Base-by-base conservation (phyloP, 2,329 filamentous ascomycete species). In the Penicillium sclerotiorum region DNA sequence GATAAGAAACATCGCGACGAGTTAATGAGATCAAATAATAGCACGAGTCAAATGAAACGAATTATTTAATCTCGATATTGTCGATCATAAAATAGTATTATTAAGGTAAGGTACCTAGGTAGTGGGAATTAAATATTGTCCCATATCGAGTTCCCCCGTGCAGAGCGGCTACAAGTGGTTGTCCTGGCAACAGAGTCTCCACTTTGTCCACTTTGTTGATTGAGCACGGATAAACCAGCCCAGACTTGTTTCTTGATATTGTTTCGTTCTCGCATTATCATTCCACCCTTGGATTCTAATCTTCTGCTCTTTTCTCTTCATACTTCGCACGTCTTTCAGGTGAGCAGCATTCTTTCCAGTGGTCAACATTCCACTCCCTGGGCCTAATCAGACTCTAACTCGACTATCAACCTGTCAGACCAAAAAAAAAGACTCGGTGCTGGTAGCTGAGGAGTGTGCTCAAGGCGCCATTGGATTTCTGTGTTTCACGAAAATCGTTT, bases 201-300 rank as follows among this genome's bases (percentile, higher is more conserved):
- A 47, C 51, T 52, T n/a, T n/a, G n/a, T 59, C 55, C 57, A 53
- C 51, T 46, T 57, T 61, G 59, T 61, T 61, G 57, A 60, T 53
- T 46, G 42, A 47, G 30, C 44, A 45, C 53, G 53, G 58, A 57
- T 37, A 43, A 39, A 51, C 45, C 48, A 49, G 55, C 30, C 48
- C 45, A 42, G 50, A 46, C 36, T 53, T 37, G 33, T 37, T 52
- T 47, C 35, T 36, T 33, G 9, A 28, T 28, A 28, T 28, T 28
- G 25, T 28, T 13, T 17, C 44, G 5, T 33, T 37, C 33, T 2
- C 4, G 27, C 18, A 33, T 28, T 36, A 22, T 42, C 38, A 21
- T 5, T n/a, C 25, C n/a, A 18, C 8, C 9, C 15, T 18, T 36
- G 15, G 8, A 36, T 18, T 18, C 33, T 18, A 6, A n/a, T 13